Evolutionary conservation across 2,329 filamentous ascomycete species (phyloP).

Genomic region (Fusarium tuaranense): DNA sequence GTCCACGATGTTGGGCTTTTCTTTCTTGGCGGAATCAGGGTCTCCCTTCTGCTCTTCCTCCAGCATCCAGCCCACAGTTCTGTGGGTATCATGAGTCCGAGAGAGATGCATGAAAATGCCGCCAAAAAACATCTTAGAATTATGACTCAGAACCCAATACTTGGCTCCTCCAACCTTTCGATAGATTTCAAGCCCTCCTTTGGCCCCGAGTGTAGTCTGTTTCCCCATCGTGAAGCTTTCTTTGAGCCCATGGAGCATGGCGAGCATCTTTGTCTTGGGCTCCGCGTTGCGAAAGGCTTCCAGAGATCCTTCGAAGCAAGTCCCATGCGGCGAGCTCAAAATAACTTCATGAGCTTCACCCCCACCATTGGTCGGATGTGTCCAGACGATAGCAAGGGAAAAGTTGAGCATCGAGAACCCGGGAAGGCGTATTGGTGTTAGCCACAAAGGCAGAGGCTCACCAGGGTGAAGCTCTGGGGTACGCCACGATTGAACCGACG

Average conservation of each 20-base stretch:
- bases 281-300: slow-evolving; percentile 34
- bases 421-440: slow-evolving; percentile 32
- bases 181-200: slow-evolving; percentile 32
- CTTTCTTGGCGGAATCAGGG: neutral
- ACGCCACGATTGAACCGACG: slow-evolving; percentile 20
- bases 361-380: slow-evolving; percentile 10
- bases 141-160: slow-evolving; percentile 38
- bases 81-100: slow-evolving; percentile 21
- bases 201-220: slow-evolving; percentile 25
- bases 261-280: slow-evolving; percentile 38
- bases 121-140: slow-evolving; percentile 18
- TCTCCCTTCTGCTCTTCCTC: slow-evolving; percentile 25
- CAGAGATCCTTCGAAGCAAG: slow-evolving; percentile 26
- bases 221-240: slow-evolving; percentile 26
- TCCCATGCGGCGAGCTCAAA: slow-evolving; percentile 38
- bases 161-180: slow-evolving; percentile 34
- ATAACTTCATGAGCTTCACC: slow-evolving; percentile 36
- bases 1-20: slow-evolving; percentile 16
- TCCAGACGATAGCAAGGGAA: slow-evolving; percentile 37
- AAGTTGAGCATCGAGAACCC: slow-evolving; percentile 35
- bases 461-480: slow-evolving; percentile 34
- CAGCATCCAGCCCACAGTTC: slow-evolving; percentile 37
- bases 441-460: slow-evolving; percentile 35
- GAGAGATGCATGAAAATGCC: slow-evolving; percentile 33
- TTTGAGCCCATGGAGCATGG: slow-evolving; percentile 41